These are phyloP conservation scores for Theobroma grandiflorum DNA, from an alignment of 441 rosid genomes.

Conservation along the genomic window DNA sequence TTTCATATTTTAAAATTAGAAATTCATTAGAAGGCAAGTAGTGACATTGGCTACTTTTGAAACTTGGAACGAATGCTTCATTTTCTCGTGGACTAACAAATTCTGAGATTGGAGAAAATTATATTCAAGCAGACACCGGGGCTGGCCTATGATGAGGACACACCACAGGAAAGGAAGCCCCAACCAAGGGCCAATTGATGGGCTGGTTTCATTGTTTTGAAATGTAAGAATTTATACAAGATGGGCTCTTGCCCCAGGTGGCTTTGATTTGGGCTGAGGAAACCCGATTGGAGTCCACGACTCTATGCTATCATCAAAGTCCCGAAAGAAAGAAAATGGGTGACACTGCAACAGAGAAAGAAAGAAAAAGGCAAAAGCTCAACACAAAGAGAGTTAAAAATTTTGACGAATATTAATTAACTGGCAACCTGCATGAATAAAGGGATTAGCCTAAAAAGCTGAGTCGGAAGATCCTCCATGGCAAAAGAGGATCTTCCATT, in stretches of 20 bases:
- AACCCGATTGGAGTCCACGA: background rate
- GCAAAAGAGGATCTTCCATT: background rate
- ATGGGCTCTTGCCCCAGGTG: background rate
- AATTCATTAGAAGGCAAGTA: background rate
- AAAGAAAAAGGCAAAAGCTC: background rate
- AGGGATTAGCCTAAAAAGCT: background rate
- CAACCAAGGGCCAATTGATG: background rate
- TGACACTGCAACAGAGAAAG: background rate
- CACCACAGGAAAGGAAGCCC: background rate
- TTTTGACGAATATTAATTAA: background rate
- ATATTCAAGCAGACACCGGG: background rate
- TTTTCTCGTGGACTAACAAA: background rate
- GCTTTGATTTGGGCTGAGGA: background rate
- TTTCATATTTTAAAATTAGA: background rate
- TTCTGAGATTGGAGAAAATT: background rate
- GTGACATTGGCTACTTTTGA: too few species aligned
- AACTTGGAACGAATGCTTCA: background rate
- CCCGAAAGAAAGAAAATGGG: background rate
- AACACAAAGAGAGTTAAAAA: background rate
- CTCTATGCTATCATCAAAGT: background rate
- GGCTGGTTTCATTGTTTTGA: too few species aligned
- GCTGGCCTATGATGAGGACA: background rate
- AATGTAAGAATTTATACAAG: background rate
- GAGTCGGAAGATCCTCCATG: background rate
- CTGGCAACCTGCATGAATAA: background rate